phyloP scores from a whole-genome alignment of 2,329 filamentous ascomycete species.

The Harringtonia aguacate region DNA sequence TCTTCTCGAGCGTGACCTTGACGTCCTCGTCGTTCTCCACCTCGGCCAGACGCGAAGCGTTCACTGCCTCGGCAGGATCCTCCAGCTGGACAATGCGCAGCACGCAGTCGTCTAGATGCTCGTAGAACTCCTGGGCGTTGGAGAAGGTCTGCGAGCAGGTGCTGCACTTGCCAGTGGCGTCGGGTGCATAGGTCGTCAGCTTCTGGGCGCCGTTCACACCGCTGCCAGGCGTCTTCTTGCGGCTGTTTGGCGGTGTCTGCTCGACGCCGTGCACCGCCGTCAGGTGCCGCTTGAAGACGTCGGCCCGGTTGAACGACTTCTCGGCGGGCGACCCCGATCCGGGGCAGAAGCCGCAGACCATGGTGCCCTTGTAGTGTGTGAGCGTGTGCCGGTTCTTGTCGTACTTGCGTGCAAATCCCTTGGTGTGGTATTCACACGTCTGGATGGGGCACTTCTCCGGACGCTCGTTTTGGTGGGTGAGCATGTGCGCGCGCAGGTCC shows the following conservation, averaged over 20 bases:
- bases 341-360: slow-evolving; percentile 93
- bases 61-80: slow-evolving; percentile 58
- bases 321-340: slow-evolving; percentile 80
- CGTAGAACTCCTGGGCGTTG: slow-evolving; percentile 96
- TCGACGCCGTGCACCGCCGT: slow-evolving; percentile 87
- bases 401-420: slow-evolving; percentile 91
- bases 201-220: slow-evolving; percentile 44
- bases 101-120: slow-evolving; percentile 78
- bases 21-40: slow-evolving; percentile 55
- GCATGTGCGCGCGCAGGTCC: slow-evolving; percentile 86
- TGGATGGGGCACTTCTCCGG: slow-evolving; percentile 91
- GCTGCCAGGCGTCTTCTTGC: slow-evolving; percentile 50
- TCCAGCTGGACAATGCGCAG: slow-evolving; percentile 62
- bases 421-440: slow-evolving; percentile 83
- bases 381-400: slow-evolving; percentile 92
- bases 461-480: slow-evolving; percentile 83
- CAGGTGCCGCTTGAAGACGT: slow-evolving; percentile 91
- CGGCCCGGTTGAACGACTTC: slow-evolving; percentile 91
- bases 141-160: slow-evolving; percentile 85
- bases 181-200: slow-evolving; percentile 58
- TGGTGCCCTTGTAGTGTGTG: slow-evolving; percentile 94
- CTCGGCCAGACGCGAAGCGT: slow-evolving; percentile 54
- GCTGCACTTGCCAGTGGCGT: slow-evolving; percentile 87
- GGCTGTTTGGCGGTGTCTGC: slow-evolving; percentile 83
- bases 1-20: slow-evolving; percentile 52